phyloP scores from a whole-genome alignment of 257 asterid species.

The Gentiana macrophylla region DNA sequence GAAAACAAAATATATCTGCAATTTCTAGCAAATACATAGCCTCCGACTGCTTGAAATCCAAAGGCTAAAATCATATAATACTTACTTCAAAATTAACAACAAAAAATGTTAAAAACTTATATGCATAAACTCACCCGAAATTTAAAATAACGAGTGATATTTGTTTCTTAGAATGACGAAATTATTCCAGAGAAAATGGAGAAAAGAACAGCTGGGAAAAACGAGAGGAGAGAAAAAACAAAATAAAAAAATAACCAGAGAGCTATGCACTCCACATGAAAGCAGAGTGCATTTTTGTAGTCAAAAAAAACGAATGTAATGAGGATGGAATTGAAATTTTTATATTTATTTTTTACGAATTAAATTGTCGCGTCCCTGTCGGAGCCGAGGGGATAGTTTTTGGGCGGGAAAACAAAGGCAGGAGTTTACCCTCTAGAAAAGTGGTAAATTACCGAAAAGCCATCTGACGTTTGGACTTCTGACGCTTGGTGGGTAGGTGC shows the following conservation, averaged over 20 bases:
- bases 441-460: conserved; percentile 1
- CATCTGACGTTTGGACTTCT: background rate
- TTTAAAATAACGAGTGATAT: background rate
- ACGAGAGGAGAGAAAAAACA: conserved; percentile 1
- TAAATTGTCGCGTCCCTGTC: background rate
- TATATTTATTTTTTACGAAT: background rate
- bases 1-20: background rate
- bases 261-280: background rate
- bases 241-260: background rate
- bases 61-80: background rate
- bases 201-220: background rate
- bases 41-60: background rate
- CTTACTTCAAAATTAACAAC: background rate
- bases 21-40: background rate
- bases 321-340: background rate
- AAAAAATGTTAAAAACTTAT: background rate
- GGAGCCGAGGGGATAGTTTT: background rate
- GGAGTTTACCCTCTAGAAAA: conserved; percentile 1
- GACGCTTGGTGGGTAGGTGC: background rate
- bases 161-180: too few species aligned
- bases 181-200: background rate
- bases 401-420: conserved; percentile 15
- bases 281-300: background rate
- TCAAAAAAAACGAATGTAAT: too few species aligned
- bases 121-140: background rate